A percentile compares a stretch with the other conserved stretches of the same genome.
These are phyloP conservation scores for Avena eriantha DNA, from an alignment of 176 grass and related monocot species.

Conservation along the genomic window DNA sequence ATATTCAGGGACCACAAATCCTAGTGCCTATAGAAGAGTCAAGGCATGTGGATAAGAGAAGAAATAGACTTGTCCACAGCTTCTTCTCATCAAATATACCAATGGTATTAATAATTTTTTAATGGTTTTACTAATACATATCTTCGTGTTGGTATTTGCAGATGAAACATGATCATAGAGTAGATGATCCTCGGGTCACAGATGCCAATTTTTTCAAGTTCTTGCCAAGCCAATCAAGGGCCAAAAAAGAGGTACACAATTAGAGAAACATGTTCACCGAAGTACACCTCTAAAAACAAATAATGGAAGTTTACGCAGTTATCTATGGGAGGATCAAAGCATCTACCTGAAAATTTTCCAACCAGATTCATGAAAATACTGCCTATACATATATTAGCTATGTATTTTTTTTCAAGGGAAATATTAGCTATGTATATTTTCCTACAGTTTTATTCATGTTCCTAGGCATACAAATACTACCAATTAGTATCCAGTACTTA, in stretches of 20 bases:
- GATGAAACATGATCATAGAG: constrained; percentile 24
- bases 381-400: no score
- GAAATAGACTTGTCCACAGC: constrained; percentile 27
- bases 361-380: background rate
- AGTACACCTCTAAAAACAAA: background rate
- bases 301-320: background rate
- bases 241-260: constrained; percentile 34
- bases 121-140: constrained; percentile 15
- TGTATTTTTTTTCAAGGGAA: no score
- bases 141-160: constrained; percentile 11
- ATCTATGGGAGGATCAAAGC: background rate
- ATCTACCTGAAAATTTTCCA: background rate
- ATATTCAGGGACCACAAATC: constrained; percentile 21
- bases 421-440: constrained; percentile 14
- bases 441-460: background rate
- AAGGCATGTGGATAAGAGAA: constrained; percentile 12
- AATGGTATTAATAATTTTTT: background rate
- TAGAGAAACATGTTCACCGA: background rate
- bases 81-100: background rate
- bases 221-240: constrained; percentile 33
- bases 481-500: background rate
- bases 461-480: background rate
- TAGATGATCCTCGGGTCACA: background rate
- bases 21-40: background rate
- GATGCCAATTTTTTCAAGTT: constrained; percentile 41